Conservation (phyloP, 164 flowering plant species). For the Magnolia kwangsiensis region DNA sequence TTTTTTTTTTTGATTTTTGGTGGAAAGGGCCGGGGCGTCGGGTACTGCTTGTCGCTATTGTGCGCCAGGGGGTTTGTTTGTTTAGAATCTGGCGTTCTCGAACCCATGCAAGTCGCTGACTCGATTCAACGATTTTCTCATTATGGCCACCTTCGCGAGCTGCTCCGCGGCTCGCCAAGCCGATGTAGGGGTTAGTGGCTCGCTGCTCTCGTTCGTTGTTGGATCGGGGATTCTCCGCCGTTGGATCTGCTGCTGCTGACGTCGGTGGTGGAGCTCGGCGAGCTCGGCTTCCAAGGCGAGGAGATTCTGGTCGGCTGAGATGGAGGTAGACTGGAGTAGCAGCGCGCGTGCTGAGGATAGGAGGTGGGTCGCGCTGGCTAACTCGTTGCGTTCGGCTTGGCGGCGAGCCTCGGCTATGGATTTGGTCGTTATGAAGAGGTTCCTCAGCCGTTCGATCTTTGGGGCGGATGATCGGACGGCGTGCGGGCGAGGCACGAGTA, state of each 20-base stretch:
- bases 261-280: constrained; percentile 55
- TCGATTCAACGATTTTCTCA: constrained; percentile 71
- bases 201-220: constrained; percentile 55
- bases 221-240: constrained; percentile 27
- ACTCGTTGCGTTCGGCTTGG: constrained; percentile 47
- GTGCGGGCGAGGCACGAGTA: constrained; percentile 51
- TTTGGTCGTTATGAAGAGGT: constrained; percentile 48
- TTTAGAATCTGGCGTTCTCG: constrained; percentile 89
- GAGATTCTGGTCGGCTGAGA: constrained; percentile 45
- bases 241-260: constrained; percentile 25
- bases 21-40: constrained; percentile 25
- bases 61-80: constrained; percentile 3
- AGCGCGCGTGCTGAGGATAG: constrained; percentile 65
- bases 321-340: constrained; percentile 36
- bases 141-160: constrained; percentile 77
- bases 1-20: background rate
- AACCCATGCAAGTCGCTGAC: constrained; percentile 95
- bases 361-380: constrained; percentile 55
- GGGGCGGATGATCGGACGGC: constrained; percentile 45
- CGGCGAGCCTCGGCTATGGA: constrained; percentile 79
- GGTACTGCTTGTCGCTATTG: constrained; percentile 25
- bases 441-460: constrained; percentile 61
- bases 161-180: constrained; percentile 96
- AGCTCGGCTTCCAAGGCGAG: constrained; percentile 57
- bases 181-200: constrained; percentile 89